Evolutionary conservation across 495 filamentous ascomycete species (phyloP), one percentile per base, ranked within the genome.

Genomic region (Penicillium manginii): DNA sequence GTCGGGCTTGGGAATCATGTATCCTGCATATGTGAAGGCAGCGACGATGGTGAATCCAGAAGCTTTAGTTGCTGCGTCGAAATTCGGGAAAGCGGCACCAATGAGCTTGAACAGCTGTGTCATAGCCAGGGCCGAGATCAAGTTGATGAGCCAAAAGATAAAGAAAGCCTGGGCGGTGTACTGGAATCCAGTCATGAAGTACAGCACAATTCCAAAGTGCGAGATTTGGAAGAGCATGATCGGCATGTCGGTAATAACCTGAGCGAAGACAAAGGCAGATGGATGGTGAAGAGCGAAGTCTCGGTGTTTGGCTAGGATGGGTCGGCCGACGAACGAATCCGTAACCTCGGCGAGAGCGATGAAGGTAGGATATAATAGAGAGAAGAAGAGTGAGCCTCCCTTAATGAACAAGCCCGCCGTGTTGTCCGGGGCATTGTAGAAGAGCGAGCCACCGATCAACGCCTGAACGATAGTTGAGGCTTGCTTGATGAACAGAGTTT

Each of bases 281-380:
- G 88, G 89, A 15, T 87, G 81, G 67, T 87, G 88, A 60, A 91
- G 84, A 21, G 85, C 85, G 67, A 90, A 91, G 18, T 77, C 75
- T 62, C 86, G 86, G 71, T 93, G 90, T 57, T 91, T 90, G 54
- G 86, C 78, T 14, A 92, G 69, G 35, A 93, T 84, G 1, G 85
- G 88, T 18, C 88, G 81, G 0, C 83, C 81, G 14, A 78, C 73
- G 64, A 91, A 90, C 0, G 87, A 85, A 37, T 85, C 78, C 23
- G 83, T 88, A 21, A 91, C 77, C 63, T 91, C 89, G 2, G 86
- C 77, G 39, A 92, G 74, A n/a, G 88, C 84, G 9, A 89, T 73
- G 47, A 91, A 78, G 40, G 81, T 81, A 61, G 88, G 87, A 71
- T 90, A 91, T 19, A 93, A 71, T 3, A 91, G 62, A 47, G 84